These are phyloP conservation scores for Trichosporon sp. DNA, from an alignment of 1,284 basidiomycete genomes.

Conservation along the genomic window DNA sequence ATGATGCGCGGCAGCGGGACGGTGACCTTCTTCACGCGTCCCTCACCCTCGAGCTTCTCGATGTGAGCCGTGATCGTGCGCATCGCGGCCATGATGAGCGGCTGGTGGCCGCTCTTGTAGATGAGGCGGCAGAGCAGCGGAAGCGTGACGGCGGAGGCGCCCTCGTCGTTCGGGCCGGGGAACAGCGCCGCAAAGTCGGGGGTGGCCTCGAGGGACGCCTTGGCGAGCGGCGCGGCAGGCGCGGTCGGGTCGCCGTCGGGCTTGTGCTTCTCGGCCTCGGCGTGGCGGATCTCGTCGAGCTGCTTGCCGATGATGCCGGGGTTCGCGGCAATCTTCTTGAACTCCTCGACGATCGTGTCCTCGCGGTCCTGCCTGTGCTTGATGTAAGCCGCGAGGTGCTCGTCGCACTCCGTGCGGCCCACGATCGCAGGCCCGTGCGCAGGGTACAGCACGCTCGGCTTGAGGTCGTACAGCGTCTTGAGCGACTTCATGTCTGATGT, in stretches of 20 bases:
- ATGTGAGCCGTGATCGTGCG: slow-evolving; percentile 31
- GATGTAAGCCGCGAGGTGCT: slow-evolving; percentile 66
- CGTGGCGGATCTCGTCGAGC: slow-evolving; percentile 18
- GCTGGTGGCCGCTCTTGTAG: slow-evolving; percentile 37
- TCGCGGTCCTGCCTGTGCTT: slow-evolving; percentile 78
- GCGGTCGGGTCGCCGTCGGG: not conserved
- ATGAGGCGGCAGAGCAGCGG: slow-evolving; percentile 32
- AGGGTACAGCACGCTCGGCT: slow-evolving; percentile 62
- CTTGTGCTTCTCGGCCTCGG: slow-evolving; percentile 12
- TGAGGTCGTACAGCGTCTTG: slow-evolving; percentile 40
- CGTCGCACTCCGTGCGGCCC: slow-evolving; percentile 46
- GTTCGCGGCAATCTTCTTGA: slow-evolving; percentile 15
- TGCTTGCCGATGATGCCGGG: slow-evolving; percentile 15
- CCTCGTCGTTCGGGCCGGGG: not conserved
- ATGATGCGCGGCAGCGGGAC: slow-evolving; percentile 24
- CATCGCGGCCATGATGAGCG: slow-evolving; percentile 32
- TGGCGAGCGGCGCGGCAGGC: not conserved
- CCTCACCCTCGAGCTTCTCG: slow-evolving; percentile 56
- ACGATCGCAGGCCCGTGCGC: slow-evolving; percentile 72
- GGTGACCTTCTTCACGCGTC: slow-evolving; percentile 52
- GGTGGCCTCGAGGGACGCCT: not conserved
- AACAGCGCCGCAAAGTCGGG: slow-evolving; percentile 8
- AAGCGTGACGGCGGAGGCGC: slow-evolving; percentile 18
- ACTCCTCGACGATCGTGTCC: slow-evolving; percentile 57
- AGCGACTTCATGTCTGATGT: slow-evolving; percentile 40